These are phyloP conservation scores for Plantago lanceolata DNA, from an alignment of 305 asterid genomes.

Conservation along the genomic window DNA sequence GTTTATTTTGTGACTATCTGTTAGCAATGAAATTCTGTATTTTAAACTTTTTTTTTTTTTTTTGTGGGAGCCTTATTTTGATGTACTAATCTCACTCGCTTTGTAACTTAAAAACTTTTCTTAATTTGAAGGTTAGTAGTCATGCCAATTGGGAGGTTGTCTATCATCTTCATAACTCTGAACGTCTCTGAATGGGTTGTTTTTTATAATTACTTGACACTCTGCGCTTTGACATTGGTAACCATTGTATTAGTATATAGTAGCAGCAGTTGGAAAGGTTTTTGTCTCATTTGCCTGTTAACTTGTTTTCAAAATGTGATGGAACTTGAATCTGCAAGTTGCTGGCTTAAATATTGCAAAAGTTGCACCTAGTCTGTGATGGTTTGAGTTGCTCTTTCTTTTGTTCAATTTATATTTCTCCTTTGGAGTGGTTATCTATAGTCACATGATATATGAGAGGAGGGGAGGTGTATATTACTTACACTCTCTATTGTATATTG, in stretches of 20 bases:
- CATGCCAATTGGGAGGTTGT: background rate
- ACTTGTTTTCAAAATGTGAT: background rate
- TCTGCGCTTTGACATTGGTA: background rate
- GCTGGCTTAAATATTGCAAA: conserved; percentile 7
- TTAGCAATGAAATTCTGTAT: background rate
- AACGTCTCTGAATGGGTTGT: no score
- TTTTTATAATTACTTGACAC: no score
- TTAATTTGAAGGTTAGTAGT: background rate
- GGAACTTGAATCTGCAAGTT: background rate
- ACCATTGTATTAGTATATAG: background rate
- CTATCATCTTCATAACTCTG: background rate
- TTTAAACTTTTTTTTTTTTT: no score
- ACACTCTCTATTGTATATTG: no score
- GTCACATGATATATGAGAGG: no score
- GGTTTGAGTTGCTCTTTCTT: background rate
- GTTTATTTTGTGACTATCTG: no score
- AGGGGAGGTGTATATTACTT: no score
- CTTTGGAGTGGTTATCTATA: background rate
- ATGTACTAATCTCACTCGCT: background rate
- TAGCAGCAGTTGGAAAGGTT: background rate
- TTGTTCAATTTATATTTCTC: background rate
- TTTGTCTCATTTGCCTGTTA: background rate
- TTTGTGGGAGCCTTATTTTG: background rate
- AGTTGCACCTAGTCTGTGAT: background rate
- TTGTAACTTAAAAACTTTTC: background rate